Evolutionary conservation across 805 yeast species (phyloP), one percentile per base, ranked within the genome.

Genomic region (Candida dendrica): DNA sequence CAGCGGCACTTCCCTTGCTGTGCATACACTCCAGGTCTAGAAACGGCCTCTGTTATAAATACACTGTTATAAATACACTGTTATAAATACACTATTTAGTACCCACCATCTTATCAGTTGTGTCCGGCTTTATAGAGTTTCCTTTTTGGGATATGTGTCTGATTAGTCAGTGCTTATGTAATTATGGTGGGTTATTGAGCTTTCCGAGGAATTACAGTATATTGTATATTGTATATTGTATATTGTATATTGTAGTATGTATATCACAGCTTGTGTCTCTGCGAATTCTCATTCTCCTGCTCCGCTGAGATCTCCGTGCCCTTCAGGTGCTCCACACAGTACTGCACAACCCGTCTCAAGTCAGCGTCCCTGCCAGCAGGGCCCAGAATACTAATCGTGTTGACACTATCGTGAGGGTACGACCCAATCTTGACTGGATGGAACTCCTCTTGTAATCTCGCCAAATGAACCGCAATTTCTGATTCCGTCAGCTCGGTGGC

Each of bases 331-430:
- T 55, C 51, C 6, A 74, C 65, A 8, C 81, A 66, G 17, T 69
- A 69, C 0, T 56, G 52, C 6, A 77, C 85, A 3, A 82, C 53
- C 2, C 53, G 48, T 26, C 70, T 55, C 49, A 85, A 60, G 36
- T 54, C 59, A 0, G 55, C 58, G 2, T 51, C 47, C 15, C 68
- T 62, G 10, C 62, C 60, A 17, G 52, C 56, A 16, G 75, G 74
- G 1, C 95, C 95, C 32, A 85, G 68, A 15, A 88, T 72, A 50
- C 95, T 83, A 16, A 88, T 77, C 0, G 95, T 86, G 50, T 76
- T 82, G 41, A 77, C 64, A 1, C 74, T 70, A 63, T 75, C 71
- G 59, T 88, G 96, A 1, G 96, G 96, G 56, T 88, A 88, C 29
- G 90, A 81, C 3, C 96, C 96, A 38, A 88, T 70, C 55, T 87